Percentiles rank a stretch among this genome's conserved stretches.
These are phyloP conservation scores for Alopecurus myosuroides DNA, from an alignment of 176 grass and related monocot genomes.

Conservation along the genomic window DNA sequence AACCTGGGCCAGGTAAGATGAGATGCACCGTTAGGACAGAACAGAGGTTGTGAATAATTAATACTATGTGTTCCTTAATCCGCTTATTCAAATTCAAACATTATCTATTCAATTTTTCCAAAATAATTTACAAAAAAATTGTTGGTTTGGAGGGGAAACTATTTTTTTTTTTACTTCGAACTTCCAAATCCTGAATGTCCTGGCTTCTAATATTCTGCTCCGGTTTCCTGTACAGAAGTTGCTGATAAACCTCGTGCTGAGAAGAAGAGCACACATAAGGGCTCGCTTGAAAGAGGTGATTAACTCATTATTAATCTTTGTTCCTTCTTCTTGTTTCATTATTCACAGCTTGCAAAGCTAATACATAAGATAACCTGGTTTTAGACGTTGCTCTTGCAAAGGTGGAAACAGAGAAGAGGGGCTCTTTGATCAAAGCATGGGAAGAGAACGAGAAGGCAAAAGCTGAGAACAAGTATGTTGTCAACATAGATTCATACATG, in stretches of 20 bases:
- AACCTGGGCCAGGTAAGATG: no score
- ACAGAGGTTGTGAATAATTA: no score
- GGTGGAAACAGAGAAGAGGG: conserved; percentile 60
- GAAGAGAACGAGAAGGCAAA: conserved; percentile 76
- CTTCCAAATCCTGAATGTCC: no score
- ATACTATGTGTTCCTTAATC: no score
- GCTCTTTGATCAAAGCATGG: conserved; percentile 86
- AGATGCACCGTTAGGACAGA: no score
- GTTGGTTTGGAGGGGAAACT: no score
- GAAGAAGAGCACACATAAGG: conserved; percentile 24
- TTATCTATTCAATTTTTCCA: no score
- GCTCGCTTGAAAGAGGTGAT: conserved; percentile 62
- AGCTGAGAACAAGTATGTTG: conserved; percentile 73
- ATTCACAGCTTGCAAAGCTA: background rate
- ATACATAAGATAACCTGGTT: background rate
- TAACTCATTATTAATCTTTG: background rate
- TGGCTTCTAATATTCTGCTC: background rate
- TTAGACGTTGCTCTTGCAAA: conserved; percentile 63
- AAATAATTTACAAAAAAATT: no score
- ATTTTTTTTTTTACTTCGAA: no score
- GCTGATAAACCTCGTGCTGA: conserved; percentile 16
- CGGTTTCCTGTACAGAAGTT: conserved; percentile 28
- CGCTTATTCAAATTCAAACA: no score
- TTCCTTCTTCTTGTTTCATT: background rate
- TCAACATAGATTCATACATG: background rate